Evolutionary conservation across 805 yeast genomes (phyloP), one percentile per base, ranked within the genome.

Genomic region (Cyberlindnera euphorbiiphila): DNA sequence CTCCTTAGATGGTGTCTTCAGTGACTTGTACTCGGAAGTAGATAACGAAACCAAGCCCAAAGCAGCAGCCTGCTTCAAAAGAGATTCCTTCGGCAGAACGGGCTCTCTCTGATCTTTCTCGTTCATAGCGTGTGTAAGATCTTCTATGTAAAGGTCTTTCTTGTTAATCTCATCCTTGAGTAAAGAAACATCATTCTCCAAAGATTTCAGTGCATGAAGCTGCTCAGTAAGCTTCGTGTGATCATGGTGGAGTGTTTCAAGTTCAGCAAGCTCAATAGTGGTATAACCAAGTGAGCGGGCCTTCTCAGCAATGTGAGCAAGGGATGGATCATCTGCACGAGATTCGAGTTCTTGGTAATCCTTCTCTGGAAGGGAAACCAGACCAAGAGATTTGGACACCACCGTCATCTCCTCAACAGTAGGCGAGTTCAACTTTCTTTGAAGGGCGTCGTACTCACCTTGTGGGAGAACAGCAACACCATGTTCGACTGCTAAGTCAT

Each of bases 271-370:
- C 8, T 28, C 25, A 12, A 49, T 15, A 10, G 60, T 37, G 22
- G 42, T 39, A 23, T 48, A 40, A 12, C 57, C 56, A 7, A 48
- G 33, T 1, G 44, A 35, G 13, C 36, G 34, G n/a, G 57, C 53
- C 17, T 34, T 34, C 6, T 20, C 18, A 6, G 43, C 27, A 34
- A 62, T 28, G 24, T 45, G 39, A 2, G 53, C 57, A 8, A 54
- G 7, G 3, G 58, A 41, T 26, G 68, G 66, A 9, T 42, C 21
- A 4, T 43, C 45, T 23, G 40, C 39, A 6, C 32, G 27, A 5
- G 54, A 40, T 6, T 59, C 27, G 6, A 58, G 43, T 5, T 34
- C 37, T 11, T 39, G 32, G 10, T 41, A 42, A 9, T 42, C 42
- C 4, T 27, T 13, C 14, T 39, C 28, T 8, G 45, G 24, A 9